Conservation (phyloP, 495 filamentous ascomycete species). For the Daldinia vernicosa region DNA sequence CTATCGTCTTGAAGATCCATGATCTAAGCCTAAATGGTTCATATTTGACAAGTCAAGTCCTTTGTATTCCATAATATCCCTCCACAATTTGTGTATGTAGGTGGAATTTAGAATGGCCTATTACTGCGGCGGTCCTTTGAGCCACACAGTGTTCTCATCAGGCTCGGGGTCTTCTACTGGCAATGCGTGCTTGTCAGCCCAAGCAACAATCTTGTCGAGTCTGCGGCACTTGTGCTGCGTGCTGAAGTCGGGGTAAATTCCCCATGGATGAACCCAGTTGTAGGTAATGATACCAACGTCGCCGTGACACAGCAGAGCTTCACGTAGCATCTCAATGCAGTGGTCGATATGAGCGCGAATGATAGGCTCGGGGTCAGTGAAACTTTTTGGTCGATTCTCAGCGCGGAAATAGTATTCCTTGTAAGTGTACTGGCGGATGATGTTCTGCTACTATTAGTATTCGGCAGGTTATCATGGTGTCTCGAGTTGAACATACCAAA, state of each 20-base stretch:
- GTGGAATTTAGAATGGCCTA: neutral
- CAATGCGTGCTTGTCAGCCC: constrained; percentile 17
- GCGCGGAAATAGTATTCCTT: neutral
- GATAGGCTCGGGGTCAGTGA: neutral
- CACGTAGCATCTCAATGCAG: constrained; percentile 9
- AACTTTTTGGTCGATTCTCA: neutral
- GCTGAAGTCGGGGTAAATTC: constrained; percentile 14
- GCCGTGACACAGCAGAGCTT: constrained; percentile 9
- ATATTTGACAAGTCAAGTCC: neutral
- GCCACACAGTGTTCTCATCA: constrained; percentile 13
- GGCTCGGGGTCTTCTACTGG: constrained; percentile 10
- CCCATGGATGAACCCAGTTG: constrained; percentile 19
- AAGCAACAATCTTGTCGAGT: constrained; percentile 18
- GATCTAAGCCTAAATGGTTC: neutral
- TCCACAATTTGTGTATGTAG: neutral
- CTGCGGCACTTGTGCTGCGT: constrained; percentile 18
- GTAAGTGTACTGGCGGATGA: neutral
- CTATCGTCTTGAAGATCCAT: neutral
- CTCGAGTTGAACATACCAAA: neutral
- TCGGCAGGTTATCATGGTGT: too few species aligned
- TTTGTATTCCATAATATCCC: neutral
- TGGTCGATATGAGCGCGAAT: neutral
- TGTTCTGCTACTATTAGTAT: neutral
- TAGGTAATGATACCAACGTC: constrained; percentile 22
- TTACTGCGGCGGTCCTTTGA: constrained; percentile 18